A percentile compares a stretch with the other conserved stretches of the same genome.
Evolutionary conservation across 805 yeast genomes (phyloP).

Genomic region (Hyphopichia homilentoma): DNA sequence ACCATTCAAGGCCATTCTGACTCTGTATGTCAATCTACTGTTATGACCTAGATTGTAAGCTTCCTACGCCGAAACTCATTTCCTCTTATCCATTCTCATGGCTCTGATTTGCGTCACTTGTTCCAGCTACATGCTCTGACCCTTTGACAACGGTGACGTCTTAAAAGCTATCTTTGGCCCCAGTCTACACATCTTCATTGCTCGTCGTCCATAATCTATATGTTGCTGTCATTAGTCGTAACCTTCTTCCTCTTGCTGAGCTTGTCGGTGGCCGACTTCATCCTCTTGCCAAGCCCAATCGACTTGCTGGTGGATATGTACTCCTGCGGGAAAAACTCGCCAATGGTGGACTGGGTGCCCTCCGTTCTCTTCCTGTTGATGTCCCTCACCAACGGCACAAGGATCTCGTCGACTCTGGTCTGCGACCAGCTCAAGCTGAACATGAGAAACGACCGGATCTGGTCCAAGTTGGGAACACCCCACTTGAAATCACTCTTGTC

Average conservation of each 20-base stretch:
- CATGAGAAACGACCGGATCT: constrained; percentile 65
- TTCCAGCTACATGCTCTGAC: too few relatives aligned
- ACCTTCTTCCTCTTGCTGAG: constrained; percentile 28
- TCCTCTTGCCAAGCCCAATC: constrained; percentile 54
- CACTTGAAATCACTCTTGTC: constrained; percentile 78
- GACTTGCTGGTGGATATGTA: constrained; percentile 44
- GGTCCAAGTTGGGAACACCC: constrained; percentile 88
- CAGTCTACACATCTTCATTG: too few relatives aligned
- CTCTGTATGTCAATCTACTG: too few relatives aligned
- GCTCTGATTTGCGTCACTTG: too few relatives aligned
- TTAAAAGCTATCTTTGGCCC: too few relatives aligned
- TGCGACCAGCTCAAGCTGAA: constrained; percentile 76
- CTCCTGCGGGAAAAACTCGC: constrained; percentile 67
- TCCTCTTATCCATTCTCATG: too few relatives aligned
- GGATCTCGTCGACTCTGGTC: constrained; percentile 70
- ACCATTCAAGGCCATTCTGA: too few relatives aligned
- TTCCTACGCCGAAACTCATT: too few relatives aligned
- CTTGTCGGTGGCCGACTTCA: constrained; percentile 54
- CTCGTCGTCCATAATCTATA: too few relatives aligned
- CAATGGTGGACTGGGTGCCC: constrained; percentile 56
- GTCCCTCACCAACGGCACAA: constrained; percentile 80
- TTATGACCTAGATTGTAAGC: too few relatives aligned
- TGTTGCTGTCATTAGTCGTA: too few relatives aligned
- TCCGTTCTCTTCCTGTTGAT: constrained; percentile 60
- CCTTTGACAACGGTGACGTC: too few relatives aligned